phyloP scores from a whole-genome alignment of 179 eudicot genomes.

The Heliamphora pulchella region DNA sequence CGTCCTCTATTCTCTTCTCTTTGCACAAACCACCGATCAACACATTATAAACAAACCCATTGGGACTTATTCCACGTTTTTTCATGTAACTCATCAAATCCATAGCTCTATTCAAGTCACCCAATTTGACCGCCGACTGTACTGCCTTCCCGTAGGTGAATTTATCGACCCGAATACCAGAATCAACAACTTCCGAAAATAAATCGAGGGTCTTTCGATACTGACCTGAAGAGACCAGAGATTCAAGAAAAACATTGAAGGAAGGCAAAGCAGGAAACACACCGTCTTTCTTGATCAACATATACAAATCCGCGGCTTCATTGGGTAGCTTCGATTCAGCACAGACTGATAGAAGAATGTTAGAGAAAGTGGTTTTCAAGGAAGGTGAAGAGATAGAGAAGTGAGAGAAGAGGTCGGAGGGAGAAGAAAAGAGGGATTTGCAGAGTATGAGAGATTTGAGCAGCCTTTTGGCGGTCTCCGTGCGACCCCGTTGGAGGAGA shows the following conservation, averaged over 20 bases:
- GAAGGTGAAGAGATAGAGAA: constrained; percentile 36
- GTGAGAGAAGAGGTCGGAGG: constrained; percentile 36
- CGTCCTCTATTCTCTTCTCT: constrained; percentile 24
- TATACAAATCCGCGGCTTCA: constrained; percentile 35
- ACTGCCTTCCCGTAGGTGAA: constrained; percentile 61
- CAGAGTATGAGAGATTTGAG: constrained; percentile 32
- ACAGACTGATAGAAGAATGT: constrained; percentile 38
- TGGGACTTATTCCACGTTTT: constrained; percentile 32
- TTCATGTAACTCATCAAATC: constrained; percentile 42
- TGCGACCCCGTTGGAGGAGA: constrained; percentile 42
- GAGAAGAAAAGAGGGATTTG: constrained; percentile 29
- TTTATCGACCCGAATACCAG: constrained; percentile 45
- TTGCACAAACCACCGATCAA: constrained; percentile 29
- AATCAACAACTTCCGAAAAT: constrained; percentile 35
- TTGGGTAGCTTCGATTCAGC: constrained; percentile 37
- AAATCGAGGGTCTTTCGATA: constrained; percentile 33
- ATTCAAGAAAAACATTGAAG: constrained; percentile 45
- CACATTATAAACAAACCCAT: constrained; percentile 30
- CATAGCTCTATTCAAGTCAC: constrained; percentile 45
- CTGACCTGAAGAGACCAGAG: constrained; percentile 33
- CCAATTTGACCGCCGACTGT: constrained; percentile 58
- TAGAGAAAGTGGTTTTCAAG: constrained; percentile 23
- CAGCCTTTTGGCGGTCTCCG: constrained; percentile 37
- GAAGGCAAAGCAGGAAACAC: constrained; percentile 32
- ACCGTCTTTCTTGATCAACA: constrained; percentile 33